Evolutionary conservation across 2,329 filamentous ascomycete genomes (phyloP).

Genomic region (Talaromyces rugulosus): DNA sequence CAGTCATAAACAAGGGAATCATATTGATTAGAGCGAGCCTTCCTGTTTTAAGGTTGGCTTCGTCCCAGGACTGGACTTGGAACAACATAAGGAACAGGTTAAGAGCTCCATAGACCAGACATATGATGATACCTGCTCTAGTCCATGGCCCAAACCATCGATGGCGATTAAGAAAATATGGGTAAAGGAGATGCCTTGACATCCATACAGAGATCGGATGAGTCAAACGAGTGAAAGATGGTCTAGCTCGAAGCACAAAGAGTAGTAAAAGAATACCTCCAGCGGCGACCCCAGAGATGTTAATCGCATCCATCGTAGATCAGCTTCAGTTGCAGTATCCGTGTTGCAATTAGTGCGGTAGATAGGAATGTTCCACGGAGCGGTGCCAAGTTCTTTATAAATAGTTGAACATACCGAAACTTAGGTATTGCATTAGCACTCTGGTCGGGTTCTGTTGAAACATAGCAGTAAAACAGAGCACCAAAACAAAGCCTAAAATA

Average conservation of each 20-base stretch:
- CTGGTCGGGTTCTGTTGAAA: too few species aligned
- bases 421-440: too few species aligned
- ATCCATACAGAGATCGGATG: background rate
- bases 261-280: background rate
- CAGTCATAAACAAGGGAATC: constrained; percentile 16
- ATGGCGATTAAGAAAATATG: constrained; percentile 11
- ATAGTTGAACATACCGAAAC: too few species aligned
- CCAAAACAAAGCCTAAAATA: too few species aligned
- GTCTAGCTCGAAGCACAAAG: background rate
- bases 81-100: constrained; percentile 10
- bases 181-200: constrained; percentile 10
- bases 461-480: too few species aligned
- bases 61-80: constrained; percentile 1
- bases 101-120: constrained; percentile 10
- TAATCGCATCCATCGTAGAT: background rate
- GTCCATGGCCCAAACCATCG: constrained; percentile 12
- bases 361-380: too few species aligned
- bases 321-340: too few species aligned
- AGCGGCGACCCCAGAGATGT: background rate
- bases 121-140: constrained; percentile 8
- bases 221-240: background rate
- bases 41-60: constrained; percentile 13
- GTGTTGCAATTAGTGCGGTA: too few species aligned
- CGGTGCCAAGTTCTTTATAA: too few species aligned
- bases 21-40: constrained; percentile 20